phyloP scores from a whole-genome alignment of 257 asterid species.

The Nicotiana undulata region DNA sequence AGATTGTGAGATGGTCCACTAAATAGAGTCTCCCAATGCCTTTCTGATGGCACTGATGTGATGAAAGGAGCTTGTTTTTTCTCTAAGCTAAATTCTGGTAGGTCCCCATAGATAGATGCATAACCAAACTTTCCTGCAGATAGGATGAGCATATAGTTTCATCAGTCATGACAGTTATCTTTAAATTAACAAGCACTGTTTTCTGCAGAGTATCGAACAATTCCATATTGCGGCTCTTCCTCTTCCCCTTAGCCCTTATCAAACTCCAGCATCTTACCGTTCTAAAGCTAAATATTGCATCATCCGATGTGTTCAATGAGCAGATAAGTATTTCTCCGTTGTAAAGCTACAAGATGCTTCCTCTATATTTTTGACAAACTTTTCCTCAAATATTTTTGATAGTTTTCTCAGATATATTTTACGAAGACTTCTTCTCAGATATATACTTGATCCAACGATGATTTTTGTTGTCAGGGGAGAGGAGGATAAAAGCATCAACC shows the following conservation, averaged over 20 bases:
- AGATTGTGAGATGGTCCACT: constrained; percentile 81
- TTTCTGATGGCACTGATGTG: constrained; percentile 33
- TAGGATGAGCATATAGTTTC: not conserved
- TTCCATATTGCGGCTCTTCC: not conserved
- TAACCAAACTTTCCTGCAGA: constrained; percentile 52
- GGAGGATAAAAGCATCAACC: not conserved
- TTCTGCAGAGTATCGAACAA: not conserved
- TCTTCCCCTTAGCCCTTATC: not conserved
- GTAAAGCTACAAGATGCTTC: not conserved
- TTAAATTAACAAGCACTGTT: not conserved
- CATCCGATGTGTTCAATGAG: not conserved
- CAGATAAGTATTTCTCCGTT: not conserved
- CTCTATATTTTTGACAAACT: not conserved
- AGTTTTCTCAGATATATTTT: not conserved
- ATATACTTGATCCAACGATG: not conserved
- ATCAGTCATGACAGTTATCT: not conserved
- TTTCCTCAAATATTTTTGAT: no score
- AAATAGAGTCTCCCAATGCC: constrained; percentile 57
- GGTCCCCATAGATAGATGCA: constrained; percentile 67
- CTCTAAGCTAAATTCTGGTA: constrained; percentile 46
- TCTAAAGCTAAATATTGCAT: not conserved
- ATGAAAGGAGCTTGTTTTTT: constrained; percentile 19
- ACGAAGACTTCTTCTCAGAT: not conserved
- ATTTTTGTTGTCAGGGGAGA: not conserved
- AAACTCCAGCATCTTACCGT: not conserved